phyloP scores from a whole-genome alignment of 768 basidiomycete genomes.

The Harrya chromipes region DNA sequence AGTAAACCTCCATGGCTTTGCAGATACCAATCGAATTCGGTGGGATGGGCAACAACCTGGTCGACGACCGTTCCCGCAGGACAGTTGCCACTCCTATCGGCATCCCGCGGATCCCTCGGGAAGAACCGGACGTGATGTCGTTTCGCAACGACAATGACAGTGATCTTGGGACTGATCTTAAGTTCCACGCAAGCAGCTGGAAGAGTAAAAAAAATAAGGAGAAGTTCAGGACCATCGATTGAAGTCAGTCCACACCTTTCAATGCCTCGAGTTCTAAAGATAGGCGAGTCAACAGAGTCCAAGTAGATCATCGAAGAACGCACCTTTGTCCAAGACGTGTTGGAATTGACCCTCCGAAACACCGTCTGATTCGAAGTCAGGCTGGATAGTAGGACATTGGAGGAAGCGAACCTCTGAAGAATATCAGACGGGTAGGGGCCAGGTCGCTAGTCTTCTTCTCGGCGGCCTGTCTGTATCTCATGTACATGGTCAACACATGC shows the following conservation, averaged over 20 bases:
- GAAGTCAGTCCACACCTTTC: conserved; percentile 41
- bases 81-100: conserved; percentile 69
- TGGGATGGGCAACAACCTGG: conserved; percentile 62
- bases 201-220: conserved; percentile 1
- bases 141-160: conserved; percentile 78
- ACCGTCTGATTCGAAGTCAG: conserved; percentile 37
- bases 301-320: conserved; percentile 5
- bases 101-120: conserved; percentile 42
- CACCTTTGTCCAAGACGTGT: conserved; percentile 52
- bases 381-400: background rate
- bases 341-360: conserved; percentile 56
- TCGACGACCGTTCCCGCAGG: conserved; percentile 80
- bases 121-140: conserved; percentile 49
- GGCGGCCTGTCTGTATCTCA: conserved; percentile 48
- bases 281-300: background rate
- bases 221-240: background rate
- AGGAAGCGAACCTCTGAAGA: conserved; percentile 59
- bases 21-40: conserved; percentile 76
- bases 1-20: conserved; percentile 75
- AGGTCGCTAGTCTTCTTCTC: conserved; percentile 46
- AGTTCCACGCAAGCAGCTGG: conserved; percentile 62
- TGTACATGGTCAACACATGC: conserved; percentile 57
- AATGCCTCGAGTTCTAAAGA: conserved; percentile 56
- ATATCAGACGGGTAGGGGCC: conserved; percentile 68
- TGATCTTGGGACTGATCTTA: conserved; percentile 62